phyloP scores from a whole-genome alignment of 441 rosid species.

The Metrosideros polymorpha region DNA sequence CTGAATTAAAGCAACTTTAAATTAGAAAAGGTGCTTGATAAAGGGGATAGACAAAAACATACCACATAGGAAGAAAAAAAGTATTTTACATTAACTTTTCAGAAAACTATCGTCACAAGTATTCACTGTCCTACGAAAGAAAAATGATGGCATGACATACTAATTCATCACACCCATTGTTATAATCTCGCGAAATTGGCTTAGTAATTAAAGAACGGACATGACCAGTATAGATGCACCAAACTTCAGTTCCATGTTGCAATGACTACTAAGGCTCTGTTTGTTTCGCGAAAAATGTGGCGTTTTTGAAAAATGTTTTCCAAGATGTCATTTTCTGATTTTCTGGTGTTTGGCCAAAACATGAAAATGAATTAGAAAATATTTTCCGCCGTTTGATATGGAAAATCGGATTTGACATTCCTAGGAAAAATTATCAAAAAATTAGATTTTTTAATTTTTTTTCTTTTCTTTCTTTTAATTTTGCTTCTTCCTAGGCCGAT shows the following conservation, averaged over 20 bases:
- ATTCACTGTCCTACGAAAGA: not conserved
- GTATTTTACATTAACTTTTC: not conserved
- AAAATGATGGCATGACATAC: not conserved
- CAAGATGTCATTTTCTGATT: too few species aligned
- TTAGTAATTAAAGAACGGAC: not conserved
- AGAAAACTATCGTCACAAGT: not conserved
- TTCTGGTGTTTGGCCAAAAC: too few species aligned
- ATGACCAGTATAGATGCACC: not conserved
- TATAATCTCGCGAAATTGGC: not conserved
- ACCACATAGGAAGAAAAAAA: not conserved
- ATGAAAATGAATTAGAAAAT: too few species aligned
- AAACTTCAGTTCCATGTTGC: not conserved
- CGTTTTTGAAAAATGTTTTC: too few species aligned
- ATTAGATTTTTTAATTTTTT: too few species aligned
- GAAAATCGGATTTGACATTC: too few species aligned
- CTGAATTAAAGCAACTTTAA: not conserved
- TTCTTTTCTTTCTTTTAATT: too few species aligned
- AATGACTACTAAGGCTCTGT: not conserved
- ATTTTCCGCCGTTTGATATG: too few species aligned
- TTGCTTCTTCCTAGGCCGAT: too few species aligned
- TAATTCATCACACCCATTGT: not conserved
- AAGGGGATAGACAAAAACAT: not conserved
- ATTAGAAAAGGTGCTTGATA: not conserved
- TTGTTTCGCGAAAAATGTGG: not conserved
- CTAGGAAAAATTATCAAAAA: too few species aligned